Conservation (phyloP, 495 filamentous ascomycete genomes). For the Lepidopterella palustris region DNA sequence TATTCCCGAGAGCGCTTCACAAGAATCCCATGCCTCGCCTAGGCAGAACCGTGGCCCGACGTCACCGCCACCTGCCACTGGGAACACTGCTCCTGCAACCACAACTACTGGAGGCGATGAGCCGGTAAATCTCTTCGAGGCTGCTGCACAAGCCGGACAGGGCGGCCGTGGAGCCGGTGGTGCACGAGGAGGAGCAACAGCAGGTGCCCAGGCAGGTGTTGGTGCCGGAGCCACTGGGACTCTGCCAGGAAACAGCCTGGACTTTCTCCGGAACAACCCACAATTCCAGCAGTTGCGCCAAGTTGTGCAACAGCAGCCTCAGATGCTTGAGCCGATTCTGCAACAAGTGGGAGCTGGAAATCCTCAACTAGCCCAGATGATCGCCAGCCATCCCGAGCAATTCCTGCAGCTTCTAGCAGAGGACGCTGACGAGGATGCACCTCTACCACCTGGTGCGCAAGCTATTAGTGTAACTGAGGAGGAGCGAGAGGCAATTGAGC, state of each 20-base stretch:
- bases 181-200: constrained; percentile 22
- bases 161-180: constrained; percentile 42
- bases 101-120: constrained; percentile 54
- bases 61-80: constrained; percentile 28
- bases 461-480: constrained; percentile 89
- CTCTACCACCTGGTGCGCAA: constrained; percentile 80
- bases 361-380: constrained; percentile 85
- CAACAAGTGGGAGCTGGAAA: constrained; percentile 95
- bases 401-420: constrained; percentile 85
- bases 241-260: constrained; percentile 66
- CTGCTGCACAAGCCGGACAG: constrained; percentile 69
- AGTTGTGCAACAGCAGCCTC: constrained; percentile 92
- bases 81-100: constrained; percentile 24
- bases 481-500: constrained; percentile 92
- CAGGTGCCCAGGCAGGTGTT: constrained; percentile 22
- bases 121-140: constrained; percentile 88
- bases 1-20: constrained; percentile 76
- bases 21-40: constrained; percentile 46
- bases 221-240: constrained; percentile 50
- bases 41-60: constrained; percentile 34
- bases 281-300: constrained; percentile 97
- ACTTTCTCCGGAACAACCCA: constrained; percentile 91
- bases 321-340: constrained; percentile 96
- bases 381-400: constrained; percentile 83
- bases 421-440: constrained; percentile 60